phyloP scores from a whole-genome alignment of 2,329 filamentous ascomycete genomes.

The Sclerotiophoma versabilis region DNA sequence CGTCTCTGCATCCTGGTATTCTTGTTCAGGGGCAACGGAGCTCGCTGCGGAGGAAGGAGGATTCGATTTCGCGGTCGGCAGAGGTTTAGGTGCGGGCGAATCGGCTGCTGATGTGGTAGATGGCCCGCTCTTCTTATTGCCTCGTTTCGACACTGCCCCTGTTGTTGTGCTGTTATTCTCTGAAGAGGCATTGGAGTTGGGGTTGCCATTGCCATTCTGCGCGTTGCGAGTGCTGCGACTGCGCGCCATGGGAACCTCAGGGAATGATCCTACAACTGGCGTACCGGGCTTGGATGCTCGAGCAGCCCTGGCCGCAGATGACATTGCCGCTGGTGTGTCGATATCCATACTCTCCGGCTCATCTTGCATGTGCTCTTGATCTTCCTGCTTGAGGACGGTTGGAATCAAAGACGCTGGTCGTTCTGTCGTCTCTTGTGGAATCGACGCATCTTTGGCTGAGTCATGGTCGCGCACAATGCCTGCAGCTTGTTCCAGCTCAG shows the following conservation, averaged over 20 bases:
- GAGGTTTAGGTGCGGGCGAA: slow-evolving; percentile 39
- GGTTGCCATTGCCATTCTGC: slow-evolving; percentile 45
- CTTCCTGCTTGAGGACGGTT: slow-evolving; percentile 59
- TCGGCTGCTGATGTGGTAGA: slow-evolving; percentile 31
- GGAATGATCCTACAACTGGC: slow-evolving; percentile 54
- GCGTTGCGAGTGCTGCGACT: slow-evolving; percentile 53
- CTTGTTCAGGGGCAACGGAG: slow-evolving; percentile 42
- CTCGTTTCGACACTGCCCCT: slow-evolving; percentile 44
- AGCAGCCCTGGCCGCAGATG: slow-evolving; percentile 47
- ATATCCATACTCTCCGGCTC: slow-evolving; percentile 51
- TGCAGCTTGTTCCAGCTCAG: slow-evolving; percentile 44
- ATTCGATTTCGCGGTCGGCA: slow-evolving; percentile 35
- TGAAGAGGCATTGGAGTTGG: slow-evolving; percentile 48
- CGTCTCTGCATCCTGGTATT: slow-evolving; percentile 43
- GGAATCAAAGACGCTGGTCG: slow-evolving; percentile 54
- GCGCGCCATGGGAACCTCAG: slow-evolving; percentile 51
- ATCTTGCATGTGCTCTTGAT: slow-evolving; percentile 51
- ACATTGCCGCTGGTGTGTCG: slow-evolving; percentile 38
- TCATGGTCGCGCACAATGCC: slow-evolving; percentile 33
- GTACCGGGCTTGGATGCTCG: slow-evolving; percentile 58
- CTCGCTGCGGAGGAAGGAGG: slow-evolving; percentile 44
- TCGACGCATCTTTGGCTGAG: slow-evolving; percentile 34
- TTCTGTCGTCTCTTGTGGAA: slow-evolving; percentile 42
- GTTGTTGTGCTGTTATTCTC: slow-evolving; percentile 49
- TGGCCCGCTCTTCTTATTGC: slow-evolving; percentile 44